phyloP scores from a whole-genome alignment of 2,329 filamentous ascomycete species.

The Diplodia seriata region DNA sequence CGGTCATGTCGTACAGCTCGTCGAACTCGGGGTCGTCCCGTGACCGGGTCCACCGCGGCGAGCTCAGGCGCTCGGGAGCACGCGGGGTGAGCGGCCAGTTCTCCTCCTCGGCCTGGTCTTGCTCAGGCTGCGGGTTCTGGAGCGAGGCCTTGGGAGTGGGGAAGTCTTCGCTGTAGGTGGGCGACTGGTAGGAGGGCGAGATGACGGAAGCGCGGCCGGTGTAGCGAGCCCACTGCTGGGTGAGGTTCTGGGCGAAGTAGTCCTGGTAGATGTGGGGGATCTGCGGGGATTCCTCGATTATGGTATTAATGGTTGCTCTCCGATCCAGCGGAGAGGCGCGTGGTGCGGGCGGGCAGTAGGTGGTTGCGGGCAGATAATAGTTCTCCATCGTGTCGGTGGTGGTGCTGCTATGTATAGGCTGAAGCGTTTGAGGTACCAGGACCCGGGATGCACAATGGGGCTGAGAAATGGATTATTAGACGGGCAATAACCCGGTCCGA shows the following conservation, averaged over 20 bases:
- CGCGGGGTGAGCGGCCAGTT: conserved; percentile 23
- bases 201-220: conserved; percentile 40
- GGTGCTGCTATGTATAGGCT: conserved; percentile 23
- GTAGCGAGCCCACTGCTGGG: conserved; percentile 11
- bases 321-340: conserved; percentile 62
- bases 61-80: conserved; percentile 63
- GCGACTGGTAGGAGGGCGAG: conserved; percentile 52
- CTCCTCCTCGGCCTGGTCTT: conserved; percentile 48
- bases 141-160: conserved; percentile 72
- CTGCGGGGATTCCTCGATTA: conserved; percentile 63
- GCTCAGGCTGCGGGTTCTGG: conserved; percentile 59
- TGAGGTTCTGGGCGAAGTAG: conserved; percentile 28
- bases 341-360: conserved; percentile 56
- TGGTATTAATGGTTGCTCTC: conserved; percentile 67
- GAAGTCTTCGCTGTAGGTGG: conserved; percentile 65
- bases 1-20: conserved; percentile 85
- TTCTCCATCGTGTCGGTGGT: conserved; percentile 50
- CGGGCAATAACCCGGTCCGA: conserved; percentile 20
- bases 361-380: conserved; percentile 56
- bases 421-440: conserved; percentile 15
- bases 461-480: conserved; percentile 21
- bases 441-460: not conserved
- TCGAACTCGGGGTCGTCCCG: conserved; percentile 78
- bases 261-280: conserved; percentile 28
- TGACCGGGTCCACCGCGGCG: conserved; percentile 68